Conservation (phyloP, 169 alveolate genomes). For the Eimeria praecox region DNA sequence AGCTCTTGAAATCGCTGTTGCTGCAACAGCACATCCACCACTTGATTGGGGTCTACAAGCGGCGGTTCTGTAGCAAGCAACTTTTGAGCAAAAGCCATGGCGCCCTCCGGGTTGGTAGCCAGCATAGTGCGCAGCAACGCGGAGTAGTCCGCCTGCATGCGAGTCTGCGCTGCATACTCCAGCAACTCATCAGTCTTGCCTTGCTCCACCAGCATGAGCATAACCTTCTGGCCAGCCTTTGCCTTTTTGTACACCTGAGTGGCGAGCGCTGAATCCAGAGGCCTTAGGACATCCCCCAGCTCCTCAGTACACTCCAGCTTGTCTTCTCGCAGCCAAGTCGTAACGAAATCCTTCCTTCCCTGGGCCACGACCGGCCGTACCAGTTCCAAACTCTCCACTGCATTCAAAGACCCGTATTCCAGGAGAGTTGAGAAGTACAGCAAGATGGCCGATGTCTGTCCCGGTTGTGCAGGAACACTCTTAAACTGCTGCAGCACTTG, state of each 20-base stretch:
- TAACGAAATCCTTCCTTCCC: conserved; percentile 91
- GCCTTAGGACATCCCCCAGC: conserved; percentile 97
- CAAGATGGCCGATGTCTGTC: conserved; percentile 96
- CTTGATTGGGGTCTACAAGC: conserved; percentile 84
- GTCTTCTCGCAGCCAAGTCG: conserved; percentile 98
- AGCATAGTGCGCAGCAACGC: conserved; percentile 84
- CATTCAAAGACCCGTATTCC: conserved; percentile 96
- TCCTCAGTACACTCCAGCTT: conserved; percentile 98
- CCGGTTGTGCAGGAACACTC: conserved; percentile 91
- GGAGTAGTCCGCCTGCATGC: conserved; percentile 85
- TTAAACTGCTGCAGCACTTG: conserved; percentile 97
- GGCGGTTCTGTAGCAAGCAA: conserved; percentile 84
- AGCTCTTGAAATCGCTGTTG: conserved; percentile 97
- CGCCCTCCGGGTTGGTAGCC: conserved; percentile 83
- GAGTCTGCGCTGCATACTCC: conserved; percentile 88
- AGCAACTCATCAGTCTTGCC: conserved; percentile 95
- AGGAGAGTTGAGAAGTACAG: conserved; percentile 98
- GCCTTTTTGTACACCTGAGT: conserved; percentile 94
- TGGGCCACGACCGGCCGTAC: conserved; percentile 98
- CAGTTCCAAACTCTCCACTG: conserved; percentile 97
- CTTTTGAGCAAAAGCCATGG: conserved; percentile 85
- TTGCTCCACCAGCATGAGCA: conserved; percentile 96
- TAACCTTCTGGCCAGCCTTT: conserved; percentile 94
- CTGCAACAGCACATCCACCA: conserved; percentile 94
- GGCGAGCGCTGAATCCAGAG: conserved; percentile 95